phyloP scores from a whole-genome alignment of 805 yeast species.

The Candida coleopterorum region DNA sequence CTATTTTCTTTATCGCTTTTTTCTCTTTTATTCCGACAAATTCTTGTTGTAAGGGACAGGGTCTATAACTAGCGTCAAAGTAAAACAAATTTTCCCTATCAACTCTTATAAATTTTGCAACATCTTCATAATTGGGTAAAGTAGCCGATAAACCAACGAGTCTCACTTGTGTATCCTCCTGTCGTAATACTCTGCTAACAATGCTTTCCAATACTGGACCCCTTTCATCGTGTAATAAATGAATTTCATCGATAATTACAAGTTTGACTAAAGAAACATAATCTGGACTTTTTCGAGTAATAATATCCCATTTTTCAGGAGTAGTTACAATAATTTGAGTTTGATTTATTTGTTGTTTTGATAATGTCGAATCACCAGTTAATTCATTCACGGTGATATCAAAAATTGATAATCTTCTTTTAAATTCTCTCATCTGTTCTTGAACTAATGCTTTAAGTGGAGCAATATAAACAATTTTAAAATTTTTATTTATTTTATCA shows the following conservation, averaged over 20 bases:
- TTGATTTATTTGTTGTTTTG: conserved; percentile 67
- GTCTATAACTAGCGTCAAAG: conserved; percentile 81
- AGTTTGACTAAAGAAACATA: conserved; percentile 62
- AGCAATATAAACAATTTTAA: conserved; percentile 84
- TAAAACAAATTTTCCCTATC: conserved; percentile 61
- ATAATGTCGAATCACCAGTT: conserved; percentile 83
- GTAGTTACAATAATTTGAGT: conserved; percentile 88
- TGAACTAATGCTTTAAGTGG: conserved; percentile 94
- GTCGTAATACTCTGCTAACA: conserved; percentile 66
- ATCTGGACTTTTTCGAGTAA: conserved; percentile 71
- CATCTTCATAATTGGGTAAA: conserved; percentile 83
- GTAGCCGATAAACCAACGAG: conserved; percentile 90
- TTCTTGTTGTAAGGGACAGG: conserved; percentile 88
- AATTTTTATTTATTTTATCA: conserved; percentile 44
- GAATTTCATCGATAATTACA: conserved; percentile 87
- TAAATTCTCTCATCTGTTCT: conserved; percentile 87
- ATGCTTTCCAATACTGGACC: conserved; percentile 92
- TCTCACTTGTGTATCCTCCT: conserved; percentile 48
- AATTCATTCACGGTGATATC: conserved; percentile 78
- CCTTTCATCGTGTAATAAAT: conserved; percentile 86
- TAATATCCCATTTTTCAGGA: conserved; percentile 97
- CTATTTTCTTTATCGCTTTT: conserved; percentile 68
- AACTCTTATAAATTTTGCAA: conserved; percentile 74
- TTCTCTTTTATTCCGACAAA: conserved; percentile 85
- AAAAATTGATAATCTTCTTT: conserved; percentile 56